Conservation (phyloP, 805 yeast genomes). For the Schwanniomyces sp. region DNA sequence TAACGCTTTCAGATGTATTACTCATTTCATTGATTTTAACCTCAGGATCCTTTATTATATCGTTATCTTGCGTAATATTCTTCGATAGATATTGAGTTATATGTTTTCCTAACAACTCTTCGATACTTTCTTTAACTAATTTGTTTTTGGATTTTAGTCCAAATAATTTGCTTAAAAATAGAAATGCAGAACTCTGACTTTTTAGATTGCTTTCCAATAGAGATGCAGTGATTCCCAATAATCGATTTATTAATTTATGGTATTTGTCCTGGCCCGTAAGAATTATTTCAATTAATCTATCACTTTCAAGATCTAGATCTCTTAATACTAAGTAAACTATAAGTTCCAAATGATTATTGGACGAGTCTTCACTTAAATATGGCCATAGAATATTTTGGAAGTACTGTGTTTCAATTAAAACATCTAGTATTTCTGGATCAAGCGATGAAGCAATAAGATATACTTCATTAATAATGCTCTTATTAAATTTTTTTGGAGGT, state of each 20-base stretch:
- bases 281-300: conserved; percentile 10
- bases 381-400: conserved; percentile 40
- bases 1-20: neutral
- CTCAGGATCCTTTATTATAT: neutral
- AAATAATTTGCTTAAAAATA: conserved; percentile 13
- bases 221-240: conserved; percentile 22
- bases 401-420: conserved; percentile 16
- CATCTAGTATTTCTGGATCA: conserved; percentile 3
- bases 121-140: conserved; percentile 8
- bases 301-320: conserved; percentile 8
- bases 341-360: conserved; percentile 40
- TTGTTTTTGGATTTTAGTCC: neutral
- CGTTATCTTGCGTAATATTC: neutral
- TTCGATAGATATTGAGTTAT: conserved; percentile 25
- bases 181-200: conserved; percentile 12
- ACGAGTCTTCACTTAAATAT: conserved; percentile 36
- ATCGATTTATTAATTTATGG: conserved; percentile 23
- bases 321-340: conserved; percentile 18
- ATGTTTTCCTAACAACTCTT: conserved; percentile 30
- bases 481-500: conserved; percentile 13
- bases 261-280: conserved; percentile 20
- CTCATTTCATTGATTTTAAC: neutral
- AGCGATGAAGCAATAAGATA: conserved; percentile 5
- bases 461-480: conserved; percentile 16
- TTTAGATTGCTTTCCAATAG: conserved; percentile 11